phyloP scores from a whole-genome alignment of 768 basidiomycete species.

The Tephrocybe sp. region DNA sequence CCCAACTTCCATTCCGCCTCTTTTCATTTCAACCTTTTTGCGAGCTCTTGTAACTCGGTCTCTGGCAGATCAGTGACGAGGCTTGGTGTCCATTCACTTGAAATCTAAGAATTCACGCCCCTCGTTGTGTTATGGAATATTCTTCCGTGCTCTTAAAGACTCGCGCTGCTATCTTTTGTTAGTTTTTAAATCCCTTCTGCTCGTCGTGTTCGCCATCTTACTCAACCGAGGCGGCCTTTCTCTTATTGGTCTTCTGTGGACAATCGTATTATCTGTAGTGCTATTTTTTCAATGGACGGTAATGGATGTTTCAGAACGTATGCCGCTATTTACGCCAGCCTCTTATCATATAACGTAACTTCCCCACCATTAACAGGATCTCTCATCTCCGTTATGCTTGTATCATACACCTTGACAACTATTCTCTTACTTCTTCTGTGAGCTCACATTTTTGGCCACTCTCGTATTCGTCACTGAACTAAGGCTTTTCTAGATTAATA shows the following conservation, averaged over 20 bases:
- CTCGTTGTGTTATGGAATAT: constrained; percentile 8
- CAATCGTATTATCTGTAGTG: constrained; percentile 42
- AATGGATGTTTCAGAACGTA: constrained; percentile 44
- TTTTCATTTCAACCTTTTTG: too few species aligned
- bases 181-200: constrained; percentile 1
- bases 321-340: constrained; percentile 11
- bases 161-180: constrained; percentile 21
- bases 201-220: not conserved
- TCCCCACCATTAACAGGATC: constrained; percentile 28
- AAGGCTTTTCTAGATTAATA: constrained; percentile 33
- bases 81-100: too few species aligned
- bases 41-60: too few species aligned
- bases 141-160: constrained; percentile 20
- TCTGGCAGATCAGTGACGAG: too few species aligned
- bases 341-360: not conserved
- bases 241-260: constrained; percentile 46
- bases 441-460: constrained; percentile 9
- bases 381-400: constrained; percentile 42
- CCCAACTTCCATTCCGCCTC: too few species aligned
- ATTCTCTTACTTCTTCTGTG: constrained; percentile 42
- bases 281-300: constrained; percentile 44
- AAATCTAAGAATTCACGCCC: too few species aligned
- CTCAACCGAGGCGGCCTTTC: constrained; percentile 36
- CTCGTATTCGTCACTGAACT: constrained; percentile 2
- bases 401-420: constrained; percentile 35